A percentile compares a stretch with the other conserved stretches of the same genome.
These are phyloP conservation scores for Drosera spatulata DNA, from an alignment of 179 eudicot genomes.

Conservation along the genomic window DNA sequence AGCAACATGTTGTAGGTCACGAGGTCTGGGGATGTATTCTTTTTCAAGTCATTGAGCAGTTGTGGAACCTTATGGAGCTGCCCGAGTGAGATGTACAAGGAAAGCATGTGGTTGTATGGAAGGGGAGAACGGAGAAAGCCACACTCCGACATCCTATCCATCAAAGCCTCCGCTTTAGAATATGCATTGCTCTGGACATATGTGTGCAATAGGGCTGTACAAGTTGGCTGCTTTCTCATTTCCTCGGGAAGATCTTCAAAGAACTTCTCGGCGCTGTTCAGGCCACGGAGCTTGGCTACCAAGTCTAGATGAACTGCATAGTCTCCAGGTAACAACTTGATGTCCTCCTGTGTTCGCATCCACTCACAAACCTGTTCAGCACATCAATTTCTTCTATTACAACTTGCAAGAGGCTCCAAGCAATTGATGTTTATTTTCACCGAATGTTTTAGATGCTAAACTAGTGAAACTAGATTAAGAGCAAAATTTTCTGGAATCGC, in stretches of 20 bases:
- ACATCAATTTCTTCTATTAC: background rate
- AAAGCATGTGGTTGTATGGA: conserved; percentile 80
- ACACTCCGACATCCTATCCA: conserved; percentile 79
- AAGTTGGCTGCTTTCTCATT: conserved; percentile 53
- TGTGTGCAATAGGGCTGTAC: conserved; percentile 73
- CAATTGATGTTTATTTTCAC: too few relatives aligned
- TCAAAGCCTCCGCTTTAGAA: conserved; percentile 70
- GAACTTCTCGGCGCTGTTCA: conserved; percentile 81
- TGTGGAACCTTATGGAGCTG: conserved; percentile 52
- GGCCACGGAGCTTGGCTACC: conserved; percentile 72
- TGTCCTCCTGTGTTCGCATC: conserved; percentile 81
- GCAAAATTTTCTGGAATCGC: too few relatives aligned
- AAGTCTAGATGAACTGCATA: conserved; percentile 88
- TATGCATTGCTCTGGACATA: conserved; percentile 52
- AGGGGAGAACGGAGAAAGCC: conserved; percentile 52
- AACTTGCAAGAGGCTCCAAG: too few relatives aligned
- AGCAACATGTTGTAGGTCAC: conserved; percentile 79
- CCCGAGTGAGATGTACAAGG: conserved; percentile 56
- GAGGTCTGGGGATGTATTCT: conserved; percentile 63
- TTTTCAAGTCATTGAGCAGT: conserved; percentile 42
- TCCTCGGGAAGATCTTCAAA: conserved; percentile 76
- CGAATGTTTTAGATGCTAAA: too few relatives aligned
- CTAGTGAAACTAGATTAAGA: too few relatives aligned
- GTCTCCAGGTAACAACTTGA: conserved; percentile 70
- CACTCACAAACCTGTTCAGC: conserved; percentile 72